Evolutionary conservation across 352 stramenopile species (phyloP).

Genomic region (Globisporangium splendens): DNA sequence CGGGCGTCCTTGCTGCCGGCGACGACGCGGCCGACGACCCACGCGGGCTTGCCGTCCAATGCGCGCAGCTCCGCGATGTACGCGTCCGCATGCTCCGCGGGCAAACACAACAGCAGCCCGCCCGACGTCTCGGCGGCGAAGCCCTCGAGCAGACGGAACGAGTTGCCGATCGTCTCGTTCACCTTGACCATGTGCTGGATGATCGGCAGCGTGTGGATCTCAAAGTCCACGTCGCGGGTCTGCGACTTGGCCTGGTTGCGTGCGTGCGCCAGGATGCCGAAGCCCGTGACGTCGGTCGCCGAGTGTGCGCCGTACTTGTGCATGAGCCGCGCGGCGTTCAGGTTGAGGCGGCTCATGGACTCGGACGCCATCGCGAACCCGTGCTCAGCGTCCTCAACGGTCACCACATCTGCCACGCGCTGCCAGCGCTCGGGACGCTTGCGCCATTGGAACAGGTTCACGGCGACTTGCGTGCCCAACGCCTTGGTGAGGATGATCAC

Average conservation of each 20-base stretch:
- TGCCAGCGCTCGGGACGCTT: slow-evolving; percentile 78
- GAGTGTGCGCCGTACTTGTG: slow-evolving; percentile 90
- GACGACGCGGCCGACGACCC: slow-evolving; percentile 92
- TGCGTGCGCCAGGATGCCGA: slow-evolving; percentile 93
- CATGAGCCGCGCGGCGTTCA: slow-evolving; percentile 90
- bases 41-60: slow-evolving; percentile 86
- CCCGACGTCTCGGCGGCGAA: slow-evolving; percentile 94
- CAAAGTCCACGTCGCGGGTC: slow-evolving; percentile 81
- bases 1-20: slow-evolving; percentile 59
- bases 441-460: slow-evolving; percentile 93
- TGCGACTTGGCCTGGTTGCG: slow-evolving; percentile 93
- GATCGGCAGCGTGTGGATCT: slow-evolving; percentile 92
- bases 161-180: slow-evolving; percentile 86
- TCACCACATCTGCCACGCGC: slow-evolving; percentile 69
- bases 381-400: slow-evolving; percentile 64
- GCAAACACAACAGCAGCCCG: slow-evolving; percentile 90
- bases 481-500: slow-evolving; percentile 94
- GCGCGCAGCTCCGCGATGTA: slow-evolving; percentile 88
- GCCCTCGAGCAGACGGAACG: slow-evolving; percentile 90
- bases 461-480: slow-evolving; percentile 92
- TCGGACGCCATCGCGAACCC: slow-evolving; percentile 91
- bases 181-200: slow-evolving; percentile 88
- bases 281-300: slow-evolving; percentile 95
- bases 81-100: slow-evolving; percentile 73
- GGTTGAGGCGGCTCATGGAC: slow-evolving; percentile 93